Evolutionary conservation across 2,329 filamentous ascomycete genomes (phyloP), one percentile per base, ranked within the genome.

Genomic region (Juglanconis oblonga): DNA sequence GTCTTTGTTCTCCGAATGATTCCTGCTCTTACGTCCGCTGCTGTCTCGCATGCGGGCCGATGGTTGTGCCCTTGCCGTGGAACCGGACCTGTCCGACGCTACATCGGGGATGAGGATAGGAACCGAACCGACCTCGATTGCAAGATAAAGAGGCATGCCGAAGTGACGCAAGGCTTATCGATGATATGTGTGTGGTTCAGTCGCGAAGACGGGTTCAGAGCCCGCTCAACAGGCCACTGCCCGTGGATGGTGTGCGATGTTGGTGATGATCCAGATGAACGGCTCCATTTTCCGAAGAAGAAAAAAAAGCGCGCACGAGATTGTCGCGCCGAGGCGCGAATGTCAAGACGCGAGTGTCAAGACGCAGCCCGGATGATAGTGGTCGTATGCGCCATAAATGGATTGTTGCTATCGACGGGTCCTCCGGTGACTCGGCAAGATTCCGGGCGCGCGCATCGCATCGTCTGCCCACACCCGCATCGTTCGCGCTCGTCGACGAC

Each of bases 21-120:
- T 42, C 38, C 55, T 48, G 50, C 45, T 48, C 32, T 53, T 48
- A 54, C 38, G 35, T 40, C 48, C 24, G 31, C 17, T 32, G 47
- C 3, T 52, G 45, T 52, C 40, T 54, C 38, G 51, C 54, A 57
- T 60, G 53, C 38, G 52, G 42, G 38, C 24, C 45, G 35, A 47
- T 29, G 24, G 32, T 42, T 13, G 38, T 29, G 38, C 40, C 35
- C 2, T 11, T 10, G 29, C 17, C 36, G 48, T 52, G 40, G 32
- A 31, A 36, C 48, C n/a, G 32, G 48, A 17, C 17, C 13, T 24
- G 32, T 42, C 38, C 38, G 57, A 32, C 36, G 31, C 42, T 47
- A 31, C 38, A 45, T 31, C 31, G 29, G 35, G 36, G 33, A n/a
- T 44, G 36, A 42, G 9, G 29, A 50, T 14, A n/a, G 33, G 48